Base-by-base conservation (phyloP, 306 rosid species). In the Herpetospermum pedunculosum region DNA sequence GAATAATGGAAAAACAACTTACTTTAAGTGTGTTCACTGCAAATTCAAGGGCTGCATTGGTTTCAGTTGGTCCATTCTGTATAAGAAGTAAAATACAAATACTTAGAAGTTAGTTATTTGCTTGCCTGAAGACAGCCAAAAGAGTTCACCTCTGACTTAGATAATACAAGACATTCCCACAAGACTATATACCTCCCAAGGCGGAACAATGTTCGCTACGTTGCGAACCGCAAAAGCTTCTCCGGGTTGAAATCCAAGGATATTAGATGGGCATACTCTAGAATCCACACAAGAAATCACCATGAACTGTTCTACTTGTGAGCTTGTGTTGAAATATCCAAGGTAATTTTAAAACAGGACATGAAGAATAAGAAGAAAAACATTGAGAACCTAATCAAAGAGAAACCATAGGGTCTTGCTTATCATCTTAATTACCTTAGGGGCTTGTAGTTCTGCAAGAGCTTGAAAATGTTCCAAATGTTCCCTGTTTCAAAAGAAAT, bases 271-370 rank as follows among this genome's bases (percentile, higher is more conserved):
- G 76, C 99, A 94, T 29, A 94, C 97, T 76, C 97, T 88, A 48
- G 97, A 94, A 80, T 91, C 97, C 85, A 90, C 97, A 84, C 99
- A 94, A 81, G 87, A 90, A 81, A 94, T 91, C 76, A 89, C 97
- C 97, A 94, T 77, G 80, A 91, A 91, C 98, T 91, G 91, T 78
- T 75, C 75, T 77, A 86, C 77, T 83, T 79, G 85, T 86, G 84
- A 91, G 98, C 78, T 71, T 68, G 53, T 71, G 60, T 11, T 52
- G 37, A 34, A 83, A 40, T 50, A 23, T 76, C 47, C 62, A 32
- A 77, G 40, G 6, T 53, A 70, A 34, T 75, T 38, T 75, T 18
- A 14, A 47, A 41, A 29, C 19, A n/a, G 7, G 32, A 16, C 38
- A 74, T n/a, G 30, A 4, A 30, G 55, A 26, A 54, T 49, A 32